Conservation (phyloP, 305 asterid species). For the Lippia alba region DNA sequence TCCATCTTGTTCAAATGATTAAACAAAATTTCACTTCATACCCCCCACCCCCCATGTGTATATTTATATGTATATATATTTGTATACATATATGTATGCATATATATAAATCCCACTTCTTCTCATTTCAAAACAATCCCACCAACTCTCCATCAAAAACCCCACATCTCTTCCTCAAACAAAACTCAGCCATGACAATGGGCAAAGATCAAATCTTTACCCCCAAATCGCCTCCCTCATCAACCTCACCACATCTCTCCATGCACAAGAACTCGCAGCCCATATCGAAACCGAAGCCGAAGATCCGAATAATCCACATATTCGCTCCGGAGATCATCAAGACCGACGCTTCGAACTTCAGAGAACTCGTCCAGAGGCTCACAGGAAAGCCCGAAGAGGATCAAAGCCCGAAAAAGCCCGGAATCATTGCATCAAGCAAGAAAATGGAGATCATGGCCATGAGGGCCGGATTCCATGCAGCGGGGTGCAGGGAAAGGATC, state of each 20-base stretch:
- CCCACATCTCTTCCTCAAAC: constrained; percentile 1
- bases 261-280: constrained; percentile 65
- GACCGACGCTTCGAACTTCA: constrained; percentile 76
- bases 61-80: neutral
- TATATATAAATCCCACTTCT: constrained; percentile 13
- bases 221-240: constrained; percentile 21
- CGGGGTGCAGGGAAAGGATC: constrained; percentile 50
- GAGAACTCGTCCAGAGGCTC: constrained; percentile 87
- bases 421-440: constrained; percentile 30
- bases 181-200: constrained; percentile 24
- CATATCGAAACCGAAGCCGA: constrained; percentile 71
- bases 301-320: constrained; percentile 89
- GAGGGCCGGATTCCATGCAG: constrained; percentile 33
- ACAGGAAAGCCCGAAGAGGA: constrained; percentile 81
- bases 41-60: neutral
- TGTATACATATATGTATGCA: constrained; percentile 19
- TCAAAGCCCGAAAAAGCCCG: constrained; percentile 26
- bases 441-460: constrained; percentile 44
- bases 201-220: constrained; percentile 39
- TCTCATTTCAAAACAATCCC: constrained; percentile 35
- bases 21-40: constrained; percentile 28
- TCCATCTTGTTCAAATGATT: constrained; percentile 34
- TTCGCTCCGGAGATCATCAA: constrained; percentile 95
- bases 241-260: constrained; percentile 42
- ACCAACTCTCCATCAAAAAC: constrained; percentile 40